Conservation (phyloP, 495 filamentous ascomycete species). For the Aspergillus panamensis region DNA sequence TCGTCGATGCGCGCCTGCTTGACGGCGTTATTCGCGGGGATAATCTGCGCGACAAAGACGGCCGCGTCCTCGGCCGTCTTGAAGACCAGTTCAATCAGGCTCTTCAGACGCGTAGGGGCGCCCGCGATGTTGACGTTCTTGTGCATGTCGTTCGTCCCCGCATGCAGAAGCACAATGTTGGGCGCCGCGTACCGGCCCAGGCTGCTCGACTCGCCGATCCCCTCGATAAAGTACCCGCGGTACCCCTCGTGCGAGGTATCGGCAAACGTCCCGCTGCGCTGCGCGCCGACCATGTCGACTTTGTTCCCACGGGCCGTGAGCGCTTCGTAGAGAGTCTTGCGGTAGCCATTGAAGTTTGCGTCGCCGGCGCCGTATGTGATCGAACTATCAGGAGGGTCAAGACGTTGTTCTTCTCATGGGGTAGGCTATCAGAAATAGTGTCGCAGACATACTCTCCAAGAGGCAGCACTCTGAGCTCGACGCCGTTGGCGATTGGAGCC, state of each 20-base stretch:
- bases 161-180: background rate
- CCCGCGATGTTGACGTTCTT: background rate
- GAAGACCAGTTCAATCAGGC: background rate
- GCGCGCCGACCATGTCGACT: background rate
- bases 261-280: background rate
- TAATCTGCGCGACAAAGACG: background rate
- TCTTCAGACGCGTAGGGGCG: background rate
- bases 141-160: constrained; percentile 2
- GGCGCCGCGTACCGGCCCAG: background rate
- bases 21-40: background rate
- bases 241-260: background rate
- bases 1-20: background rate
- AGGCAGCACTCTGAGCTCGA: background rate
- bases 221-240: background rate
- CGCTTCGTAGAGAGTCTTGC: background rate
- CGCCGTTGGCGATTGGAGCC: background rate
- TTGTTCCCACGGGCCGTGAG: background rate
- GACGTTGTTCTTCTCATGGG: no score
- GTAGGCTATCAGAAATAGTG: no score
- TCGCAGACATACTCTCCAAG: background rate
- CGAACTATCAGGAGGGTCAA: background rate
- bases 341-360: background rate
- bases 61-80: background rate
- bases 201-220: background rate
- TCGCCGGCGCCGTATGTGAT: background rate